A percentile compares a stretch with the other conserved stretches of the same genome.
Conservation (phyloP, 352 stramenopile genomes). For the Globisporangium carolinianum region DNA sequence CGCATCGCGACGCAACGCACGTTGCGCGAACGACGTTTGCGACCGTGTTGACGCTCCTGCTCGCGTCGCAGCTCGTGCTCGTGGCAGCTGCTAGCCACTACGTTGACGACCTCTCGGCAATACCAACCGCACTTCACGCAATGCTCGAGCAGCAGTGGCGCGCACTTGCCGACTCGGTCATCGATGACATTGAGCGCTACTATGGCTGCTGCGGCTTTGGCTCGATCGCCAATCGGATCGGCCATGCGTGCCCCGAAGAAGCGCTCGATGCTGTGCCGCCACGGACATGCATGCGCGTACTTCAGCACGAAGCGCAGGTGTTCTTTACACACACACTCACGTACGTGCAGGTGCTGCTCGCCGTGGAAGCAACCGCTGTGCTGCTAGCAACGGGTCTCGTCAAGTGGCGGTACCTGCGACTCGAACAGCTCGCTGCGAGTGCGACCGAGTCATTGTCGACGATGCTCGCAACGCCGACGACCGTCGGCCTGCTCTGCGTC, state of each 20-base stretch:
- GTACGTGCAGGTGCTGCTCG: conserved; percentile 27
- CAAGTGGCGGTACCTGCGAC: conserved; percentile 34
- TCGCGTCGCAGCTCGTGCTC: conserved; percentile 29
- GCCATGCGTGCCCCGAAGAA: conserved; percentile 36
- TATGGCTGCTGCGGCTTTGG: conserved; percentile 54
- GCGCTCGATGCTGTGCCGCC: conserved; percentile 28
- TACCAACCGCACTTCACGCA: conserved; percentile 21
- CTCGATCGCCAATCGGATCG: conserved; percentile 19
- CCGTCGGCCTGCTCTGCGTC: conserved; percentile 26
- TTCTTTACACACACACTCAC: conserved; percentile 32
- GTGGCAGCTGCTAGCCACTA: conserved; percentile 28
- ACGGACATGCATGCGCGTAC: conserved; percentile 25
- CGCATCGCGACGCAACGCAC: conserved; percentile 21
- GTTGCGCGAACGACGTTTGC: conserved; percentile 24
- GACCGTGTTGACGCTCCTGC: conserved; percentile 15
- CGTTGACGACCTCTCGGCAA: conserved; percentile 28
- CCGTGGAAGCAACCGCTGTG: conserved; percentile 30
- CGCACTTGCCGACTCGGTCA: conserved; percentile 11
- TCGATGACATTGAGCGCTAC: conserved; percentile 24
- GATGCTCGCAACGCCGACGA: conserved; percentile 27
- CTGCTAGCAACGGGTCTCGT: conserved; percentile 41
- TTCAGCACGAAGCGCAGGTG: conserved; percentile 17
- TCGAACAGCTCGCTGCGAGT: conserved; percentile 20
- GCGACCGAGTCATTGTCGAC: conserved; percentile 13
- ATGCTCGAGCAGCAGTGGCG: conserved; percentile 25